Conservation (phyloP, 768 basidiomycete species). For the Pleurotus ostreatus region DNA sequence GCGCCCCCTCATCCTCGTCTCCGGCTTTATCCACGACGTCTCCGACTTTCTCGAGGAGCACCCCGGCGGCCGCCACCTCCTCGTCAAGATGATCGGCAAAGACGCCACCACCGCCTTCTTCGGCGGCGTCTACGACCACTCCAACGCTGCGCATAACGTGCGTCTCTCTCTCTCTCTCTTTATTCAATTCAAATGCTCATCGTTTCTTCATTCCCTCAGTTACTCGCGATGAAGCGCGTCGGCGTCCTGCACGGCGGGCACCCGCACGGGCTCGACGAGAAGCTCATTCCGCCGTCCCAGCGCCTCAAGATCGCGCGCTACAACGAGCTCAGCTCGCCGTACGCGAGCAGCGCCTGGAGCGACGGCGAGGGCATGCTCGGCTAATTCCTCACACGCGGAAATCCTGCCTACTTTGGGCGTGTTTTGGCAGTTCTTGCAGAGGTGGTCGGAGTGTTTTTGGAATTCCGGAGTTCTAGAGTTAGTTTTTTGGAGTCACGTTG, state of each 20-base stretch:
- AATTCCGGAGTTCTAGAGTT: too few species aligned
- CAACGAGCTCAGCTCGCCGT: constrained; percentile 10
- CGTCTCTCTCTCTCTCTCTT: constrained; percentile 8
- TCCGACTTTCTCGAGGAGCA: constrained; percentile 83
- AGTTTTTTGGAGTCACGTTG: too few species aligned
- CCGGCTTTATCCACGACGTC: constrained; percentile 91
- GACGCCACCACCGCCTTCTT: constrained; percentile 94
- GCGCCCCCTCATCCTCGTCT: constrained; percentile 79
- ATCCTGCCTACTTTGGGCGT: too few species aligned
- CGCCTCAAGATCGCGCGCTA: constrained; percentile 13
- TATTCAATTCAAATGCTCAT: not conserved
- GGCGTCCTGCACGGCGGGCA: constrained; percentile 53
- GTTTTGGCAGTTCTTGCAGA: too few species aligned
- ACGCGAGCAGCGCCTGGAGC: constrained; percentile 7
- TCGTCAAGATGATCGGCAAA: constrained; percentile 81
- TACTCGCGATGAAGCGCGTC: constrained; percentile 59
- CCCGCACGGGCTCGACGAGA: constrained; percentile 39
- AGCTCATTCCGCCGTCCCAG: constrained; percentile 48
- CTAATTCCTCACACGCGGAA: too few species aligned
- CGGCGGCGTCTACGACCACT: constrained; percentile 64
- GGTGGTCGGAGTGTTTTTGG: too few species aligned
- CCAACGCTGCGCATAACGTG: constrained; percentile 53
- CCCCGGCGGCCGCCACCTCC: constrained; percentile 81
- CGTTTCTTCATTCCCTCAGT: constrained; percentile 14
- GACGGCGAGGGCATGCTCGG: constrained; percentile 14